These are phyloP conservation scores for Colletotrichum sp. DNA, from an alignment of 2,329 filamentous ascomycete genomes.

Conservation along the genomic window DNA sequence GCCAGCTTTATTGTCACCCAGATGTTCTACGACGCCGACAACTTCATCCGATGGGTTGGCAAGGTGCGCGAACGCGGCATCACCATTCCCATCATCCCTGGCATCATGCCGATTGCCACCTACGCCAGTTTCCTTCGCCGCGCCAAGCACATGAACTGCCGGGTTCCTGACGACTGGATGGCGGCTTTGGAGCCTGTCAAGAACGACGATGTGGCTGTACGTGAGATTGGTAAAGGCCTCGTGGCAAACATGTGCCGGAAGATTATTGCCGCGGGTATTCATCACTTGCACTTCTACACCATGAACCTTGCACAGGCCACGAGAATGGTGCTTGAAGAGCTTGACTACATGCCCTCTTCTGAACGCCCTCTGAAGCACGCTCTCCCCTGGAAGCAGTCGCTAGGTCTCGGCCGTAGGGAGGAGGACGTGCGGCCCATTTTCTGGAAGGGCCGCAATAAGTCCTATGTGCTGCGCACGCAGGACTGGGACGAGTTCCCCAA, in stretches of 20 bases:
- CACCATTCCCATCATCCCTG: slow-evolving; percentile 80
- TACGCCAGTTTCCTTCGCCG: slow-evolving; percentile 91
- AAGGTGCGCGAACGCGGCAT: slow-evolving; percentile 89
- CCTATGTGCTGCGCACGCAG: slow-evolving; percentile 92
- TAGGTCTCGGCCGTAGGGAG: slow-evolving; percentile 84
- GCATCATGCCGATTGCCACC: slow-evolving; percentile 90
- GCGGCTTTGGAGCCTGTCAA: slow-evolving; percentile 88
- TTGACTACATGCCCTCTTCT: slow-evolving; percentile 79
- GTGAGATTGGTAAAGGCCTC: slow-evolving; percentile 85
- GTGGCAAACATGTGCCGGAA: slow-evolving; percentile 90
- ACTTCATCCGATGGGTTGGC: slow-evolving; percentile 89
- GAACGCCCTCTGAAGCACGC: slow-evolving; percentile 83
- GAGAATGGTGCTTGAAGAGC: slow-evolving; percentile 90
- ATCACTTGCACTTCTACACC: slow-evolving; percentile 96
- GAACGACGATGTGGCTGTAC: slow-evolving; percentile 92
- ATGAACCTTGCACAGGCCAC: slow-evolving; percentile 98
- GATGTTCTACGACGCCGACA: slow-evolving; percentile 99
- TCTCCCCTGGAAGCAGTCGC: slow-evolving; percentile 95
- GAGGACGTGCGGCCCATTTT: slow-evolving; percentile 98
- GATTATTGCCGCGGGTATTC: slow-evolving; percentile 81
- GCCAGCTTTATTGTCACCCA: slow-evolving; percentile 95
- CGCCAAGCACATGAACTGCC: slow-evolving; percentile 89
- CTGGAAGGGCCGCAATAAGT: slow-evolving; percentile 97
- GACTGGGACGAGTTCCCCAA: slow-evolving; percentile 99
- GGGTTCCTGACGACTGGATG: slow-evolving; percentile 82